Evolutionary conservation across 2,329 filamentous ascomycete species (phyloP).

Genomic region (Scopulariopsis brevicaulis): DNA sequence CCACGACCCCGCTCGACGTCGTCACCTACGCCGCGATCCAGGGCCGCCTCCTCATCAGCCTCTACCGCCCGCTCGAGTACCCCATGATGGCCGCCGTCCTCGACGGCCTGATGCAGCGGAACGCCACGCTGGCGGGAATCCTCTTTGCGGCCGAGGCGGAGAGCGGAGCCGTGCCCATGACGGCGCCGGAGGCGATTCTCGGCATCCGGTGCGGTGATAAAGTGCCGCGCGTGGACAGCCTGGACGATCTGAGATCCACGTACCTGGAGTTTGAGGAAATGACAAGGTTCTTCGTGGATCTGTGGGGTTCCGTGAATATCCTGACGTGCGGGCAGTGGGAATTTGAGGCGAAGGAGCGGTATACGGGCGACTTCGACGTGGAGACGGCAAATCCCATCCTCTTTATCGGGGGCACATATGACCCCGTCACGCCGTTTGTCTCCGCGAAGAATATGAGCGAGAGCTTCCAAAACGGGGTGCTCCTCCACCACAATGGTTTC

Average conservation of each 20-base stretch:
- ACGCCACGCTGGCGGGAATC: conserved; percentile 31
- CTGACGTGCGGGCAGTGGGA: conserved; percentile 23
- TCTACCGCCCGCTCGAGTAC: conserved; percentile 34
- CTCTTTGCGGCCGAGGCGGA: conserved; percentile 11
- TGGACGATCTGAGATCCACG: neutral
- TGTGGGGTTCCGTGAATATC: conserved; percentile 7
- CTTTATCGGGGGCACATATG: conserved; percentile 30
- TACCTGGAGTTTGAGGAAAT: conserved; percentile 4
- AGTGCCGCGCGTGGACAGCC: conserved; percentile 10
- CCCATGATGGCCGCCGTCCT: conserved; percentile 28
- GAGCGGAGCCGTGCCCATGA: conserved; percentile 11
- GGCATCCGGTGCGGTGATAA: conserved; percentile 27
- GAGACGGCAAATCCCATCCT: conserved; percentile 30
- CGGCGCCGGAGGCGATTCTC: conserved; percentile 25
- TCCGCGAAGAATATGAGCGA: conserved; percentile 31
- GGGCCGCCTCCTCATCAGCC: conserved; percentile 24
- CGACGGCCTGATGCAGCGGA: conserved; percentile 27
- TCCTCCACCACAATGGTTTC: conserved; percentile 37
- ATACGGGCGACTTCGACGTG: conserved; percentile 15
- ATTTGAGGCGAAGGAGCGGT: conserved; percentile 15
- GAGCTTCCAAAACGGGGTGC: conserved; percentile 29
- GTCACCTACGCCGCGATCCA: conserved; percentile 37
- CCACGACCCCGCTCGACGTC: conserved; percentile 27
- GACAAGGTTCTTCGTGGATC: conserved; percentile 17
- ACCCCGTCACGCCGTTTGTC: conserved; percentile 34